Evolutionary conservation across 805 yeast species (phyloP), one percentile per base, ranked within the genome.

Genomic region (Suhomyces sp.): DNA sequence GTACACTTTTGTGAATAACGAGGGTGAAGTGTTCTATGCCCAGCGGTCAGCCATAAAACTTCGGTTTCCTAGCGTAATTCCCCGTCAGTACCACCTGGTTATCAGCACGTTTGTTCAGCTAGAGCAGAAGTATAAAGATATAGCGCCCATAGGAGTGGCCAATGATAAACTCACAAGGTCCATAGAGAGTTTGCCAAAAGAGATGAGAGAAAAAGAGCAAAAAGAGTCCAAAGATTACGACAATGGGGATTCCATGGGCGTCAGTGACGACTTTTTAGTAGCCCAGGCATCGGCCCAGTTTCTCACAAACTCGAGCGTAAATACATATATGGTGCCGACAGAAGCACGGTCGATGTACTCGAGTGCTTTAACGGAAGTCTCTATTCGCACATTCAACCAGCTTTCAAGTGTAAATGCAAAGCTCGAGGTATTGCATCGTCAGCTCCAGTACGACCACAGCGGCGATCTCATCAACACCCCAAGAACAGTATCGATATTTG

Each of bases 41-140:
- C 70, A 79, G 10, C 78, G 76, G 52, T 64, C 71, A 17, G 65
- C 68, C 13, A 75, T 86, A 49, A 70, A 72, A 36, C 60, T 81
- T 29, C 71, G 90, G 46, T 70, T 87, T 9, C 91, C 92, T 1
- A 60, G 66, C 5, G 75, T 82, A 1, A 70, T 83, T 22, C 81
- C 84, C 0, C 59, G 56, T 24, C 55, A 54, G 7, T 73, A 77
- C 74, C 52, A 54, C 19, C 31, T 27, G 3, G 41, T 54, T 5
- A 47, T 70, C 1, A 44, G 58, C 42, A 60, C 58, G 7, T 58
- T 69, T 53, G 70, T 71, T 1, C 62, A 58, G 45, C 47, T 65
- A 38, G 80, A 75, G 55, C 50, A 54, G 24, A 74, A 73, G 48
- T 54, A 60, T 44, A 51, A 60, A 6, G 70, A 68, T 22, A 51